Evolutionary conservation across 202 grass and related monocot genomes (phyloP).

Genomic region (Setaria italica): DNA sequence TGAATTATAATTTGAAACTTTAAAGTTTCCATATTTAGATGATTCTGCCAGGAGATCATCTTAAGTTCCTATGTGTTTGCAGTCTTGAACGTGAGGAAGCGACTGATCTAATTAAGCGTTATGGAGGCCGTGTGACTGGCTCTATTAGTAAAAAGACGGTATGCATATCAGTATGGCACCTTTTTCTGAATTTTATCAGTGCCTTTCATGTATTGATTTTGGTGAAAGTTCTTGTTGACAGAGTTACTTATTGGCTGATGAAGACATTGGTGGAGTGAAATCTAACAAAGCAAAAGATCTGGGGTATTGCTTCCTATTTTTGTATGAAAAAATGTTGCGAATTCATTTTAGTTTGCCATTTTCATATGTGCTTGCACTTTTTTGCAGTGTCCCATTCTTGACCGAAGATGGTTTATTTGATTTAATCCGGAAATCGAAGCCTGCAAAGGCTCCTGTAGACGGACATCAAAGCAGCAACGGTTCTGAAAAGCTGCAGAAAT

Average conservation of each 20-base stretch:
- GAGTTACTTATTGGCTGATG: slow-evolving; percentile 95
- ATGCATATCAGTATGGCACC: slow-evolving; percentile 36
- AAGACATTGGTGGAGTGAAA: slow-evolving; percentile 95
- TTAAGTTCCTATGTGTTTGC: slow-evolving; percentile 42
- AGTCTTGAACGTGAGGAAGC: slow-evolving; percentile 99
- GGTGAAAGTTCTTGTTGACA: slow-evolving; percentile 48
- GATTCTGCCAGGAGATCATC: neutral
- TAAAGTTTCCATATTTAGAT: neutral
- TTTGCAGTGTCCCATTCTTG: slow-evolving; percentile 83
- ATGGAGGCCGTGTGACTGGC: slow-evolving; percentile 86
- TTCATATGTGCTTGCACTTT: slow-evolving; percentile 35
- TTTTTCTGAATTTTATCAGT: slow-evolving; percentile 27
- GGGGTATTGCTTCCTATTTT: slow-evolving; percentile 62
- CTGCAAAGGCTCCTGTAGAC: slow-evolving; percentile 58
- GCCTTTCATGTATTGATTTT: slow-evolving; percentile 17
- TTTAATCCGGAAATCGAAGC: slow-evolving; percentile 87
- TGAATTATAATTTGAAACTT: slow-evolving; percentile 37
- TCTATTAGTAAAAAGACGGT: slow-evolving; percentile 99
- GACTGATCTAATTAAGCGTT: slow-evolving; percentile 90
- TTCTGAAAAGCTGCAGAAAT: slow-evolving; percentile 66
- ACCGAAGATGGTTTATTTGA: slow-evolving; percentile 97
- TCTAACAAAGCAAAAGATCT: slow-evolving; percentile 92
- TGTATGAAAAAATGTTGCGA: slow-evolving; percentile 20
- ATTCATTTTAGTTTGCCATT: slow-evolving; percentile 28
- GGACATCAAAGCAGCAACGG: slow-evolving; percentile 61